Conservation (phyloP, 2,329 filamentous ascomycete species). For the Hypoxylon rubiginosum region DNA sequence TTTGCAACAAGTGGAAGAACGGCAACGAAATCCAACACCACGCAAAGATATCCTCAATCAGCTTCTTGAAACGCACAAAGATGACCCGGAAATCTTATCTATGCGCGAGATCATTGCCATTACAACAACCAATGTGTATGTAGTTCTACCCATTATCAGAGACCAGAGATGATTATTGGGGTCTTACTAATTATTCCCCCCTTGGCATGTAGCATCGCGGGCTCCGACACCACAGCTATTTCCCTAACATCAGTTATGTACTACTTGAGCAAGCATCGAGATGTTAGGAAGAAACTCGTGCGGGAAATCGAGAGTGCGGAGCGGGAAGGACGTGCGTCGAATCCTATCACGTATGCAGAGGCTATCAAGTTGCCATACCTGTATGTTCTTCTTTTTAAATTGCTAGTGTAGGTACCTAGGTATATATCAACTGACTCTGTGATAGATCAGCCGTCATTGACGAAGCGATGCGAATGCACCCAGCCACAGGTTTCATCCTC, state of each 20-base stretch:
- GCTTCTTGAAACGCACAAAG: conserved; percentile 13
- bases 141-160: conserved; percentile 43
- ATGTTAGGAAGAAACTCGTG: background rate
- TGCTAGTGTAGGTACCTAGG: background rate
- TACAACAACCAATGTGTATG: conserved; percentile 17
- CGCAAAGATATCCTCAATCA: conserved; percentile 9
- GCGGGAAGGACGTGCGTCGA: background rate
- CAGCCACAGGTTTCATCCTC: conserved; percentile 63
- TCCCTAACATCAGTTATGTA: conserved; percentile 61
- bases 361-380: conserved; percentile 62
- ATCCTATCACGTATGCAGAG: conserved; percentile 52
- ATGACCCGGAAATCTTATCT: conserved; percentile 10
- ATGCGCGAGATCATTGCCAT: conserved; percentile 17
- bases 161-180: conserved; percentile 53
- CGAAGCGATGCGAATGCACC: conserved; percentile 65
- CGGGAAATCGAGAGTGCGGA: conserved; percentile 18
- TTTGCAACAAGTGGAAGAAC: conserved; percentile 11
- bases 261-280: conserved; percentile 54
- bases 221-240: conserved; percentile 62
- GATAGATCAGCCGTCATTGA: conserved; percentile 60
- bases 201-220: conserved; percentile 42
- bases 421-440: background rate
- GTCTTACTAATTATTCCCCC: conserved; percentile 42
- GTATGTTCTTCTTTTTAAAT: conserved; percentile 52
- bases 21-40: conserved; percentile 1